A percentile compares a stretch with the other conserved stretches of the same genome.
Evolutionary conservation across 2,329 filamentous ascomycete genomes (phyloP).

Genomic region (Moelleriella libera): DNA sequence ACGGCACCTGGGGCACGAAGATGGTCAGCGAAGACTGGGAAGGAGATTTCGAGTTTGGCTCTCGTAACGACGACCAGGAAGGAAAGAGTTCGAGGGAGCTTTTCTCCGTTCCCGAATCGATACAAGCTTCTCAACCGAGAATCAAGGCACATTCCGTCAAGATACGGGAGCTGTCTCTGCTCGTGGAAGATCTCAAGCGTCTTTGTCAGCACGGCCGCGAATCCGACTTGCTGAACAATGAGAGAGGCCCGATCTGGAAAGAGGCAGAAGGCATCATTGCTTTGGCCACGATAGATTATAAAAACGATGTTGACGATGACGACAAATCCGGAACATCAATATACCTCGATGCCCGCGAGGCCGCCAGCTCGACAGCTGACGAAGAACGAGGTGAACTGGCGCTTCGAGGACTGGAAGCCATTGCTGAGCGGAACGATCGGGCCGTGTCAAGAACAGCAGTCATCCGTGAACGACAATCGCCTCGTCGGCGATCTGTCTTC

Average conservation of each 20-base stretch:
- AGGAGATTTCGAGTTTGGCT: constrained; percentile 70
- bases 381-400: constrained; percentile 20
- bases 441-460: constrained; percentile 35
- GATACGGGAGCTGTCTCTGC: constrained; percentile 63
- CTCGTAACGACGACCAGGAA: constrained; percentile 23
- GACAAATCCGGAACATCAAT: constrained; percentile 22
- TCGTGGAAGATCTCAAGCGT: constrained; percentile 74
- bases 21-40: constrained; percentile 80
- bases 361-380: constrained; percentile 29
- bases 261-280: constrained; percentile 81
- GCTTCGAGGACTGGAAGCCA: constrained; percentile 23
- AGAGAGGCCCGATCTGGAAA: constrained; percentile 51
- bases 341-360: constrained; percentile 26
- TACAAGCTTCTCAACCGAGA: constrained; percentile 68
- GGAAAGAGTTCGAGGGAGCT: constrained; percentile 17
- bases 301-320: constrained; percentile 24
- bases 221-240: constrained; percentile 48
- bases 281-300: constrained; percentile 56
- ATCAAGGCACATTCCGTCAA: constrained; percentile 76
- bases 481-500: constrained; percentile 46
- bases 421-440: constrained; percentile 23
- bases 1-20: constrained; percentile 70
- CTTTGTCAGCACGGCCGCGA: constrained; percentile 56
- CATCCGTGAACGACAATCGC: constrained; percentile 36
- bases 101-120: constrained; percentile 51